These are phyloP conservation scores for Carallia brachiata DNA, from an alignment of 345 rosid genomes.

Conservation along the genomic window DNA sequence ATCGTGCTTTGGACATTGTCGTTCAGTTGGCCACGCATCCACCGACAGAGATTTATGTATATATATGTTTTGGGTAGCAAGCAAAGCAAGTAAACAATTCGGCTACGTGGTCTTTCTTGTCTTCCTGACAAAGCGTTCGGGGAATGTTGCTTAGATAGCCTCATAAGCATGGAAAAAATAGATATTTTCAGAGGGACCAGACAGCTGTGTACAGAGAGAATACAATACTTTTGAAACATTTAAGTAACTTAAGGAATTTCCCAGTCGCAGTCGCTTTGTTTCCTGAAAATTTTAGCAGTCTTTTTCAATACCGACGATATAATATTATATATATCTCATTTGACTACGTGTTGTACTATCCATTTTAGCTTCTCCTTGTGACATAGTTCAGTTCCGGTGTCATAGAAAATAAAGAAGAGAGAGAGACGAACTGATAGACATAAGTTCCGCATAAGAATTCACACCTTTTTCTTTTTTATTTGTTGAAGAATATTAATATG, in stretches of 20 bases:
- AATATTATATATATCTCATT: neutral
- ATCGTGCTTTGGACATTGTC: neutral
- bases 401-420: too few species aligned
- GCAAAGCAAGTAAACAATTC: neutral
- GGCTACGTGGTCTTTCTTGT: slow-evolving; percentile 35
- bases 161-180: slow-evolving; percentile 10
- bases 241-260: slow-evolving; percentile 24
- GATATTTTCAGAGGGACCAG: neutral
- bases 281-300: slow-evolving; percentile 14
- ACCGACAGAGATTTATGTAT: neutral
- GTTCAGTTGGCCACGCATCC: neutral
- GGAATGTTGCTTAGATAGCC: slow-evolving; percentile 11
- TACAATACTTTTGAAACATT: slow-evolving; percentile 11
- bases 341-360: neutral
- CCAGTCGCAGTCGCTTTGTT: slow-evolving; percentile 3
- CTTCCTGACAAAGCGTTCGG: slow-evolving; percentile 23
- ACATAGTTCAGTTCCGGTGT: too few species aligned
- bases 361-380: neutral
- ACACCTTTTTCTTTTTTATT: too few species aligned
- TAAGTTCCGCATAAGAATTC: too few species aligned
- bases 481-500: too few species aligned
- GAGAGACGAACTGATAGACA: too few species aligned
- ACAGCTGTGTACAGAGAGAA: slow-evolving; percentile 17
- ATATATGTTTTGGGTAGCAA: neutral
- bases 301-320: slow-evolving; percentile 2